Base-by-base conservation (phyloP, 352 stramenopile genomes). In the Globisporangium camurandrum region DNA sequence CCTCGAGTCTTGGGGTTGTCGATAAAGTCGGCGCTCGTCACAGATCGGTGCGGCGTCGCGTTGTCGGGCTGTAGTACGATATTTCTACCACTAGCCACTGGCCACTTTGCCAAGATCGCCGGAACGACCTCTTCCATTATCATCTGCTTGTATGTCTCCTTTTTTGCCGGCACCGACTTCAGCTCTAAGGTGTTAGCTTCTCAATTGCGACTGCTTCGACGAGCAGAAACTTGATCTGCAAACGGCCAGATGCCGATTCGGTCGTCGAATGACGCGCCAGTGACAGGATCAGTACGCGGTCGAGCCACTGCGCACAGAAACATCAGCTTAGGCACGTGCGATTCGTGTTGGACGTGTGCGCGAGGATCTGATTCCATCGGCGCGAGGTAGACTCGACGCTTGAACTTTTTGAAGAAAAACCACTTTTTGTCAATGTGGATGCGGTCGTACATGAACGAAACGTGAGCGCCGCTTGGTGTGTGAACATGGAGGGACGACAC, bases 121-220 rank as follows among this genome's bases (percentile, higher is more conserved):
- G 28, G 27, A 36, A 49, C 43, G n/a, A 49, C 43, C 43, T 49
- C 43, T 28, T 36, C 17, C 43, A 49, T 49, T 36, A 49, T 49
- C 43, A 49, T 39, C n/a, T 36, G 17, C 43, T 49, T 49, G 43
- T 49, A 49, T 39, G 27, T 49, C 28, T 49, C 43, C 43, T 49
- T 40, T 26, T 49, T 49, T 38, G n/a, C 43, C 17, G 43, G 43
- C 43, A 49, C 14, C 26, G 28, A 37, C 28, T 39, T 49, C 43
- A 37, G 27, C 43, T 49, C 27, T 28, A 49, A 37, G 10, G 16
- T 49, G 43, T 28, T 28, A 28, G 27, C 43, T 49, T 49, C 26
- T 3, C 28, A 28, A 37, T 49, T 49, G 43, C 43, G 26, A 49
- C 43, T 49, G 27, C 43, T 40, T 39, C 43, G 43, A 49, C 26